These are phyloP conservation scores for Neurospora sp. DNA, from an alignment of 495 filamentous ascomycete genomes.

Conservation along the genomic window DNA sequence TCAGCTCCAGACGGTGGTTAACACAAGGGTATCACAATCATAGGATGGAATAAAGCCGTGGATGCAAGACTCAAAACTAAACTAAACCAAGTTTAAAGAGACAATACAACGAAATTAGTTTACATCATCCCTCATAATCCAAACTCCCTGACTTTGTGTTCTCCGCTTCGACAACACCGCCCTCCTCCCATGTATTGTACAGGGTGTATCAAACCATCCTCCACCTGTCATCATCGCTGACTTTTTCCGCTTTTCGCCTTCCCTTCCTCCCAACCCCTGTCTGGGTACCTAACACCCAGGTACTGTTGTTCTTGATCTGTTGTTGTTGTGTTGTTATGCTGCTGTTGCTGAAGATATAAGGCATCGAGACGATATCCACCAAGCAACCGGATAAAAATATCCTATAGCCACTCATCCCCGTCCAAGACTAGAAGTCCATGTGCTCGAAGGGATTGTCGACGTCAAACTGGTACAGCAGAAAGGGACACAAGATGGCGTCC, in stretches of 20 bases:
- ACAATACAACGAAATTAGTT: not conserved
- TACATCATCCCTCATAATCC: not conserved
- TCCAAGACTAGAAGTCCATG: not conserved
- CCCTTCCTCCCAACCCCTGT: not conserved
- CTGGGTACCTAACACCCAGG: not conserved
- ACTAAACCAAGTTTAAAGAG: not conserved
- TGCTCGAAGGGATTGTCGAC: not conserved
- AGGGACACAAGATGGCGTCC: not conserved
- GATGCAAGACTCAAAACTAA: not conserved
- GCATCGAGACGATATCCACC: too few relatives aligned
- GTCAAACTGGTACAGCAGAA: not conserved
- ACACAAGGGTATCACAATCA: not conserved
- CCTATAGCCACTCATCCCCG: not conserved
- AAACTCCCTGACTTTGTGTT: not conserved
- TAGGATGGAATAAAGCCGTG: rapidly evolving
- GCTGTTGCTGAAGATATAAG: not conserved
- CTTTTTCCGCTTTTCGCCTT: not conserved
- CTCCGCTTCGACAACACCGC: not conserved
- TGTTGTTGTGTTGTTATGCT: not conserved
- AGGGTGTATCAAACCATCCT: not conserved
- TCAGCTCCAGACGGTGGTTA: not conserved
- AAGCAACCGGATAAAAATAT: not conserved
- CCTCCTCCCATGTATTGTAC: not conserved
- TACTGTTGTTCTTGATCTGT: not conserved
- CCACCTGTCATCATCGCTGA: not conserved